Percentiles rank a stretch among this genome's conserved stretches.
phyloP scores from a whole-genome alignment of 768 basidiomycete species.

The Dendrothele bispora region DNA sequence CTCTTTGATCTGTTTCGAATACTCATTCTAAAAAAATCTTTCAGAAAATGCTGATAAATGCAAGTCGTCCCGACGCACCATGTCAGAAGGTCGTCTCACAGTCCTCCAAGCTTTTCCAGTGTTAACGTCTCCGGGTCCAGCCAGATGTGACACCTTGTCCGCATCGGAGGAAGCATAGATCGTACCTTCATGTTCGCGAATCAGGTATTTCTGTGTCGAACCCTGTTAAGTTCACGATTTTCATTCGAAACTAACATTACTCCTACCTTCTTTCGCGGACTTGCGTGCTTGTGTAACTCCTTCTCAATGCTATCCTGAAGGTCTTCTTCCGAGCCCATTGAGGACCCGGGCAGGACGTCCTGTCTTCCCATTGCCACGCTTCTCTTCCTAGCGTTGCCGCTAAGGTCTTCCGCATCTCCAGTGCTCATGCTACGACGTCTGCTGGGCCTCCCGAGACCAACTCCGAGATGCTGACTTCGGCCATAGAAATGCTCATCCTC shows the following conservation, averaged over 20 bases:
- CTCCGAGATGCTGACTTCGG: conserved; percentile 27
- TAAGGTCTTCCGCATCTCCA: conserved; percentile 60
- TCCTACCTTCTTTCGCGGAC: conserved; percentile 35
- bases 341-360: conserved; percentile 32
- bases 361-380: conserved; percentile 25
- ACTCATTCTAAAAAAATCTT: conserved; percentile 70
- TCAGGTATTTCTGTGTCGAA: conserved; percentile 65
- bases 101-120: conserved; percentile 83
- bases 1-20: conserved; percentile 86
- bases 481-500: conserved; percentile 33
- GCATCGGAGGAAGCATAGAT: conserved; percentile 80
- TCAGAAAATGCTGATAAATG: conserved; percentile 8
- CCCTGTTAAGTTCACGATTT: not conserved
- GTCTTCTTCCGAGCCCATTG: conserved; percentile 45
- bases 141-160: conserved; percentile 70
- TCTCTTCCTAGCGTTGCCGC: conserved; percentile 30
- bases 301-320: conserved; percentile 72
- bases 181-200: conserved; percentile 72
- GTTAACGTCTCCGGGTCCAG: conserved; percentile 80
- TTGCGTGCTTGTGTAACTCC: conserved; percentile 59
- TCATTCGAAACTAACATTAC: conserved; percentile 29
- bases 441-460: conserved; percentile 46
- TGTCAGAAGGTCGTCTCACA: conserved; percentile 89
- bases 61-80: conserved; percentile 61
- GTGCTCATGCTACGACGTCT: conserved; percentile 77